Evolutionary conservation across 257 asterid species (phyloP), one percentile per base, ranked within the genome.

Genomic region (Nicotiana tomentosiformis): DNA sequence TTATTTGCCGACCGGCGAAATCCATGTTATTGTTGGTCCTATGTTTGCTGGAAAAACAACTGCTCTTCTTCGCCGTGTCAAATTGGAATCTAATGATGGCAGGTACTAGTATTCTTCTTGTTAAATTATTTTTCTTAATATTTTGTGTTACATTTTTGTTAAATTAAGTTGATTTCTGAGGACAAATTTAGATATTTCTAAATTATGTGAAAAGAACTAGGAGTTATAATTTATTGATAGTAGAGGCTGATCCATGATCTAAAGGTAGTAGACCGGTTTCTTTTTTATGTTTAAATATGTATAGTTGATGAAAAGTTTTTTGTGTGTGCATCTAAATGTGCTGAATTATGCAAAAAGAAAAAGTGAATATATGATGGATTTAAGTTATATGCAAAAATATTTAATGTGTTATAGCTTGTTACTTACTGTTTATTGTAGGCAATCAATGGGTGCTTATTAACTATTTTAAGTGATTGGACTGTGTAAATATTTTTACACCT

Each of bases 31-130:
- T 77, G 64, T 92, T 5, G 99, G 98, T 14, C 98, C 99, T 32
- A 95, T 95, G 97, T 95, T 95, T 78, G 97, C 98, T 43, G 97
- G 99, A 20, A 95, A 95, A 83, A 89, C 98, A 33, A 95, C 99
- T 17, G 91, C 93, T 18, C 94, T 92, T 79, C 94, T 92, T 85
- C 90, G 90, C 83, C 89, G 96, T 9, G 88, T 88, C 26, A 88
- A 79, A 26, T 81, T 90, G 26, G 93, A 90, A 84, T 81, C 89
- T 23, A 84, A 81, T 17, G n/a, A 78, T 43, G 93, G 92, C 84
- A 89, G 95, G 93, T 90, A 74, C 62, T 66, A 10, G 23, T 70
- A 30, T 7, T 43, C 14, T 81, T 30, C 66, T 35, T 66, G 18
- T 65, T 81, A 26, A 57, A 11, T 58, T 43, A 3, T 20, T 39